A percentile compares a stretch with the other conserved stretches of the same genome.
Evolutionary conservation across 352 stramenopile genomes (phyloP).

Genomic region (Phytophthora citricola): DNA sequence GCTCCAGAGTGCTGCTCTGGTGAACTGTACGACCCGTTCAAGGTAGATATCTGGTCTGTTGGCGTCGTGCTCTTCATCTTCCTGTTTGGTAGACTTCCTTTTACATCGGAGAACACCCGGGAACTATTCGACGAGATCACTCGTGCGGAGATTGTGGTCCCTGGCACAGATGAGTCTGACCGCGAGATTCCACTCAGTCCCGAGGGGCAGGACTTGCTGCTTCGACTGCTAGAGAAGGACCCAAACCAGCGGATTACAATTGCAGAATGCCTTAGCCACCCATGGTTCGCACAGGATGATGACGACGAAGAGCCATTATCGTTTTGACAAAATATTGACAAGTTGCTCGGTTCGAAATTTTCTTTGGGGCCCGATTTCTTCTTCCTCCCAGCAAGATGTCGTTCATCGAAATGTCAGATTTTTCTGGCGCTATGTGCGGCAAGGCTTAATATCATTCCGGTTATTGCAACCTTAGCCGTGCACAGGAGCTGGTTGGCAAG

Average conservation of each 20-base stretch:
- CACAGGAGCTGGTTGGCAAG: no score
- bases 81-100: constrained; percentile 83
- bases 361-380: neutral
- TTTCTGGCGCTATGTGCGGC: constrained; percentile 3
- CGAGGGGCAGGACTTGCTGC: constrained; percentile 57
- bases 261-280: constrained; percentile 55
- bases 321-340: constrained; percentile 46
- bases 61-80: constrained; percentile 90
- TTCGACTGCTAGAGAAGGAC: constrained; percentile 58
- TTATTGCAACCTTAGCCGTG: neutral
- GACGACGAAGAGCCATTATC: constrained; percentile 70
- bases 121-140: constrained; percentile 86
- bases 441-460: neutral
- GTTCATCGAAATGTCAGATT: neutral
- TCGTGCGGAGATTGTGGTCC: constrained; percentile 49
- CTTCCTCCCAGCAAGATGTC: no score
- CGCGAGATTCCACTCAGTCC: constrained; percentile 27
- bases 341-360: neutral
- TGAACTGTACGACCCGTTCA: constrained; percentile 84
- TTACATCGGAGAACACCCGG: constrained; percentile 70
- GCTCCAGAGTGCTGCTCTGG: constrained; percentile 89
- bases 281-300: constrained; percentile 56
- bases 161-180: constrained; percentile 14
- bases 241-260: constrained; percentile 61
- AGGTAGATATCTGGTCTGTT: constrained; percentile 87